Evolutionary conservation across 768 basidiomycete species (phyloP).

Genomic region (Phallus indusiatus): DNA sequence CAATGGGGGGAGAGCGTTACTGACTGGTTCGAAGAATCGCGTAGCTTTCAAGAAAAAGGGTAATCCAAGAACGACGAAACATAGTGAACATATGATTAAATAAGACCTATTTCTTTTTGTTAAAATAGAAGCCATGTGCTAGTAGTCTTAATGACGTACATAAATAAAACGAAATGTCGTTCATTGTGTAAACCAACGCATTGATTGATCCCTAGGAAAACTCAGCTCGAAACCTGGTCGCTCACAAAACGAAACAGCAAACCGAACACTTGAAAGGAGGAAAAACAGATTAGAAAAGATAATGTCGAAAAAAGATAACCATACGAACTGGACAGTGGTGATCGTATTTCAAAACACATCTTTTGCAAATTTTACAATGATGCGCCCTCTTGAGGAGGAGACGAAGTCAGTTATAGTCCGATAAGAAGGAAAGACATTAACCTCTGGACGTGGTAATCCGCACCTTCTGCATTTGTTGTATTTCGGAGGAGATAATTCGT

Average conservation of each 20-base stretch:
- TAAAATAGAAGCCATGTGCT: background rate
- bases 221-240: background rate
- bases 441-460: constrained; percentile 64
- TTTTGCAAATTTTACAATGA: constrained; percentile 87
- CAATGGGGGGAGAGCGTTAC: background rate
- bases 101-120: constrained; percentile 41
- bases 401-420: background rate
- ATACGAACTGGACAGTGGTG: constrained; percentile 81
- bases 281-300: background rate
- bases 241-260: background rate
- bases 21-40: constrained; percentile 40
- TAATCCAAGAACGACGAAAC: constrained; percentile 57
- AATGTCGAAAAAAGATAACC: background rate
- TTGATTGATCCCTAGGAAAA: constrained; percentile 79
- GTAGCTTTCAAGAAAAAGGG: constrained; percentile 46
- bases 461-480: constrained; percentile 63
- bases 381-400: constrained; percentile 61
- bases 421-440: constrained; percentile 26
- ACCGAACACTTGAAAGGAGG: constrained; percentile 27
- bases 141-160: constrained; percentile 42
- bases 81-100: constrained; percentile 62
- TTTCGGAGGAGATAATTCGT: constrained; percentile 39
- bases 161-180: constrained; percentile 91
- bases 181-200: constrained; percentile 96
- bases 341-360: constrained; percentile 83